Conservation (phyloP, 257 asterid genomes). For the Solanum ossicruentum region DNA sequence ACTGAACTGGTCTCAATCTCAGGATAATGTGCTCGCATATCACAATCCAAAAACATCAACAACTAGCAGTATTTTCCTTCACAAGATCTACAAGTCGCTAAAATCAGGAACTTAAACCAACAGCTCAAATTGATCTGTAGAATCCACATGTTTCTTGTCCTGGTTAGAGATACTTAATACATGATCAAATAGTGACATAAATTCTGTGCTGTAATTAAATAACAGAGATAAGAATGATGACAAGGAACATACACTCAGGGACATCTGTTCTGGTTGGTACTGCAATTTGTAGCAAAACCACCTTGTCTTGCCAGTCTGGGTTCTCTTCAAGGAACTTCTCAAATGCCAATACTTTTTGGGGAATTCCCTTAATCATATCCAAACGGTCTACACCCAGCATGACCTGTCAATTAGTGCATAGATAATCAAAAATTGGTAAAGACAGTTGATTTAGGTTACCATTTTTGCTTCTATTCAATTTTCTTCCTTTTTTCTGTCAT, state of each 20-base stretch:
- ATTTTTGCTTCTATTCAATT: background rate
- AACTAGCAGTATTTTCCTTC: background rate
- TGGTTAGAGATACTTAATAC: background rate
- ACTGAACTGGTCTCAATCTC: background rate
- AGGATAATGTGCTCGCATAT: background rate
- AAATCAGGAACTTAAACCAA: background rate
- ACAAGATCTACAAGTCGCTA: background rate
- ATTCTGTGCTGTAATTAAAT: background rate
- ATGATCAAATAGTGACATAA: background rate
- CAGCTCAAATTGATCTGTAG: background rate
- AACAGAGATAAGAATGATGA: constrained; percentile 8
- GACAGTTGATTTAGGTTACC: background rate
- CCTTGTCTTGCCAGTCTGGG: constrained; percentile 79
- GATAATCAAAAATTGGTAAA: background rate
- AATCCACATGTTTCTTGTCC: background rate
- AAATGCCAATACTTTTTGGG: constrained; percentile 89
- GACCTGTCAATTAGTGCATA: constrained; percentile 33
- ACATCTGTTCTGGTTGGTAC: constrained; percentile 96
- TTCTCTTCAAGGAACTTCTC: constrained; percentile 96
- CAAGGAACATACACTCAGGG: constrained; percentile 74
- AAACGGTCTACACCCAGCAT: constrained; percentile 94
- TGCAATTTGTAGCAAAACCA: constrained; percentile 84
- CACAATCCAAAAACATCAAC: background rate
- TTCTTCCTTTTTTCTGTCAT: background rate
- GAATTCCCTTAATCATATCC: constrained; percentile 90